Evolutionary conservation across 2,329 filamentous ascomycete genomes (phyloP), one percentile per base, ranked within the genome.

Genomic region (Paecilomyces sp.): DNA sequence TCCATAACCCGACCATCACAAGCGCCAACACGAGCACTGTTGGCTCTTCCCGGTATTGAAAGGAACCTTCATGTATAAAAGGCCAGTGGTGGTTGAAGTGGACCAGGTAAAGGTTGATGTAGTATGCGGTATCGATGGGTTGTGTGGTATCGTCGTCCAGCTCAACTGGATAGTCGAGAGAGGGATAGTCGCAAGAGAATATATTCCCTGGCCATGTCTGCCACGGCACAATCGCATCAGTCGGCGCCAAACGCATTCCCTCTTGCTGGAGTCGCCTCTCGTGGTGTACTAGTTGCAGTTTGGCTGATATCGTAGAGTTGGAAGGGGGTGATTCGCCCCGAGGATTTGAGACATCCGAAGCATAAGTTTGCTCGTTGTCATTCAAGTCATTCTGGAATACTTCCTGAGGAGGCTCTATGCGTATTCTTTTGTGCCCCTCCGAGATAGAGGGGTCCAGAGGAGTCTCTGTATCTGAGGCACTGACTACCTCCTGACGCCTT

Each of bases 11-110:
- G 50, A 72, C 65, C 3, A 62, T 67, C 1, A 68, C 58, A 59
- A 72, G 67, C 12, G 70, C 68, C 24, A 72, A 66, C 2, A 72
- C 30, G n/a, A 73, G 64, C 33, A 73, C 50, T 0, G 67, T 64
- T 0, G 62, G 61, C 57, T 72, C 71, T 2, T 54, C 52, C 8
- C 41, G 41, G 0, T 62, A 18, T 13, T 62, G 50, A 50, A 73
- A 73, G 3, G 68, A 57, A 1, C 33, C 58, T 57, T 54, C 58
- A 47, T 70, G 66, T 8, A 73, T 41, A n/a, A 73, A 71, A 0
- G 69, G 61, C 71, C 71, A 73, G 34, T 58, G 54, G 0, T 66
- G 65, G 24, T 72, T 66, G 18, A 72, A 72, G 13, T 55, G 7
- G 5, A 65, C 55, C 55, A 72, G 71, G 57, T 70, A 73, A 11